Conservation (phyloP, 352 stramenopile species). For the Phytophthora chlamydospora region DNA sequence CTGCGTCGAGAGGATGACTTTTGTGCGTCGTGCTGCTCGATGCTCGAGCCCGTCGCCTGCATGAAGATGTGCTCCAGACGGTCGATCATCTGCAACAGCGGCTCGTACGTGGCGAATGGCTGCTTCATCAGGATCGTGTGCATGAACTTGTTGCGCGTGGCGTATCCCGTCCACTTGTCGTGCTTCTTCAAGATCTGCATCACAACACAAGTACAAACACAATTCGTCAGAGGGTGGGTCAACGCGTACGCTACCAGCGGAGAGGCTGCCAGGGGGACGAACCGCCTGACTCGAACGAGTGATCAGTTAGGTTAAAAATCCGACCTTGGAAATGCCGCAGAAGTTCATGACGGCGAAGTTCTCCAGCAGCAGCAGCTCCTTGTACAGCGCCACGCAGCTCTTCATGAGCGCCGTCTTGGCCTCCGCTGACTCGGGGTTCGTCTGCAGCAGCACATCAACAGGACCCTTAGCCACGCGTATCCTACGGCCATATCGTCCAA, state of each 20-base stretch:
- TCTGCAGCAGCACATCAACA: slow-evolving; percentile 28
- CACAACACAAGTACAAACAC: slow-evolving; percentile 7
- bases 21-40: slow-evolving; percentile 82
- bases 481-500: neutral
- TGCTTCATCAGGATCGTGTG: slow-evolving; percentile 91
- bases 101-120: slow-evolving; percentile 85
- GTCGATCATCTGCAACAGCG: slow-evolving; percentile 87
- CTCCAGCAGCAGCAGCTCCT: slow-evolving; percentile 86
- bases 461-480: slow-evolving; percentile 17
- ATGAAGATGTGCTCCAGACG: slow-evolving; percentile 90
- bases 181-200: slow-evolving; percentile 89
- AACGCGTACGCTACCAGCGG: neutral
- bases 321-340: slow-evolving; percentile 87
- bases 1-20: slow-evolving; percentile 52
- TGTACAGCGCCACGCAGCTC: slow-evolving; percentile 83
- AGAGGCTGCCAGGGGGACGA: slow-evolving; percentile 20
- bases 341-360: slow-evolving; percentile 93
- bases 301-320: slow-evolving; percentile 1
- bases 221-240: slow-evolving; percentile 12
- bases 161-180: slow-evolving; percentile 92
- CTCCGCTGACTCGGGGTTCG: slow-evolving; percentile 52
- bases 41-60: slow-evolving; percentile 84
- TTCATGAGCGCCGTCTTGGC: slow-evolving; percentile 85
- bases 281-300: slow-evolving; percentile 17
- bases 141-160: slow-evolving; percentile 91